Percentiles rank a stretch among this genome's conserved stretches.
These are phyloP conservation scores for Aspergillus saccharolyticus DNA, from an alignment of 495 filamentous ascomycete genomes.

Conservation along the genomic window DNA sequence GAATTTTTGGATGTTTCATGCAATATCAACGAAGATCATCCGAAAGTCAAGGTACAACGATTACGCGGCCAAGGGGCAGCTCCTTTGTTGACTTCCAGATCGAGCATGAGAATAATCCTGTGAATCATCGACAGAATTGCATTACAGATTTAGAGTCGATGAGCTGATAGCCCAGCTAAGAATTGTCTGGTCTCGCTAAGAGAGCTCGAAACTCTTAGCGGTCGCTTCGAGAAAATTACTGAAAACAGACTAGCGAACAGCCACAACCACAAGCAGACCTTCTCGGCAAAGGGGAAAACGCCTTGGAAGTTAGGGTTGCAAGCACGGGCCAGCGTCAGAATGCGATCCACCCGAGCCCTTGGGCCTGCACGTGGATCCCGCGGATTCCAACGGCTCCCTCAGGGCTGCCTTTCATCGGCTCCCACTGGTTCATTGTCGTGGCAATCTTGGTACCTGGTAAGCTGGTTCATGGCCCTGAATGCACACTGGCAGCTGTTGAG, in stretches of 20 bases:
- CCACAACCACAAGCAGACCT: background rate
- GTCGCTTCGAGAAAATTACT: background rate
- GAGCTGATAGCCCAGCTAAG: too few species aligned
- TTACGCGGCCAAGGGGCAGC: background rate
- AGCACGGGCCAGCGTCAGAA: background rate
- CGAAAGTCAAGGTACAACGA: background rate
- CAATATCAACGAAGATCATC: background rate
- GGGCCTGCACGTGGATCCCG: background rate
- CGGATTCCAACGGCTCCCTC: background rate
- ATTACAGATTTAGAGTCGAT: too few species aligned
- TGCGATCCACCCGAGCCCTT: background rate
- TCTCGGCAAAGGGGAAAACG: background rate
- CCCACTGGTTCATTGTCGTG: background rate
- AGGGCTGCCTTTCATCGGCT: background rate
- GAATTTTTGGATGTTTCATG: background rate
- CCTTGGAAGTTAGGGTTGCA: background rate
- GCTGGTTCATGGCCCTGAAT: background rate
- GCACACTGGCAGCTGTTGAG: background rate
- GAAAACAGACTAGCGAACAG: background rate
- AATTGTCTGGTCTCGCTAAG: background rate
- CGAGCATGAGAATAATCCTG: background rate
- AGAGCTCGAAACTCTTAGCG: background rate
- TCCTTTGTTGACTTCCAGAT: background rate
- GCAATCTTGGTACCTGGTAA: background rate
- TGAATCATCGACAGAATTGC: background rate